Conservation (phyloP, 2,329 filamentous ascomycete genomes). For the Catunica adiposa region DNA sequence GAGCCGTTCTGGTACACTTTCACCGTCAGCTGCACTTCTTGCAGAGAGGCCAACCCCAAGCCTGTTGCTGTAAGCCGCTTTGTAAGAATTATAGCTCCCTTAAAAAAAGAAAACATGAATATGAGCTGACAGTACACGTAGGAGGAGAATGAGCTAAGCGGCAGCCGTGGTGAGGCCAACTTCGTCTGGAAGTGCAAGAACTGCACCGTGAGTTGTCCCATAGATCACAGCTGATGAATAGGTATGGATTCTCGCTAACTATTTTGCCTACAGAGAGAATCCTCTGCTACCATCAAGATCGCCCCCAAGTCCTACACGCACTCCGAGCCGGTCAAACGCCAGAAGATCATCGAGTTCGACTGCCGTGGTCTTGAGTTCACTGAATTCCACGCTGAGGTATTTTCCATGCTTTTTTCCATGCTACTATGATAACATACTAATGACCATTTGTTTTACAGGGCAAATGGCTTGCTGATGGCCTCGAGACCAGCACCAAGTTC, state of each 20-base stretch:
- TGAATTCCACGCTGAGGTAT: conserved; percentile 77
- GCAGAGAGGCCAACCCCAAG: conserved; percentile 78
- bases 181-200: conserved; percentile 99
- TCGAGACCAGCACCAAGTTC: conserved; percentile 71
- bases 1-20: conserved; percentile 93
- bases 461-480: conserved; percentile 72
- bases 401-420: not conserved
- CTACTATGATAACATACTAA: conserved; percentile 10
- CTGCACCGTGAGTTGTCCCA: conserved; percentile 53
- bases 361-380: conserved; percentile 85
- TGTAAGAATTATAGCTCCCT: conserved; percentile 35
- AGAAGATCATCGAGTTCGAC: conserved; percentile 79
- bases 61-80: conserved; percentile 75
- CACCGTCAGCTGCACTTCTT: conserved; percentile 96
- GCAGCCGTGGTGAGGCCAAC: conserved; percentile 88
- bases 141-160: conserved; percentile 82
- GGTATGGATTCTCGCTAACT: not conserved
- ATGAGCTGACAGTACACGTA: conserved; percentile 23
- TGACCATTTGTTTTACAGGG: conserved; percentile 36
- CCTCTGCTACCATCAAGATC: conserved; percentile 68
- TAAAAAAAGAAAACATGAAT: not conserved
- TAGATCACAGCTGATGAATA: not conserved
- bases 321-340: conserved; percentile 52
- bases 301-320: conserved; percentile 57
- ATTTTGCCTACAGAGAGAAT: conserved; percentile 46